Conservation (phyloP, 257 asterid species). For the Ajuga chamaepitys region DNA sequence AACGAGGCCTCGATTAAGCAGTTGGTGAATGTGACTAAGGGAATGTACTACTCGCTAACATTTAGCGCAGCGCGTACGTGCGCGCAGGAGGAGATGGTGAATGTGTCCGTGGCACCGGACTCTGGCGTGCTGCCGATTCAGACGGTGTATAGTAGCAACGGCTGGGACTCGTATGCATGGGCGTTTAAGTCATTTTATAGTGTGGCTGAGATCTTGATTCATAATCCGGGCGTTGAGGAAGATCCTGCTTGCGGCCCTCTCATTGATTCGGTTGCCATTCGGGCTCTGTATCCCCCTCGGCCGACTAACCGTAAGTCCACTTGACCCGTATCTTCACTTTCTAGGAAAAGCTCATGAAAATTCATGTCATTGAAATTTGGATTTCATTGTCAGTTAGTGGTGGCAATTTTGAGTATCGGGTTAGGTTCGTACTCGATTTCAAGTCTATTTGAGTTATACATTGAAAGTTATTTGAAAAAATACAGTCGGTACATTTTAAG, state of each 20-base stretch:
- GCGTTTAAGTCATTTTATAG: slow-evolving; percentile 45
- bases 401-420: no score
- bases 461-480: no score
- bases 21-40: slow-evolving; percentile 47
- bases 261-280: slow-evolving; percentile 72
- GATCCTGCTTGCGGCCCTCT: slow-evolving; percentile 98
- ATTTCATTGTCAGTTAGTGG: no score
- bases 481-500: no score
- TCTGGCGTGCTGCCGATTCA: slow-evolving; percentile 75
- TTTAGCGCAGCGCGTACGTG: slow-evolving; percentile 94
- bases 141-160: slow-evolving; percentile 78
- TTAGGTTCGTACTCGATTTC: no score
- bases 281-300: slow-evolving; percentile 69
- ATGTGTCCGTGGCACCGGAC: slow-evolving; percentile 76
- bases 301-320: slow-evolving; percentile 61
- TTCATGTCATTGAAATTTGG: no score
- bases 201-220: slow-evolving; percentile 52
- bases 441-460: no score
- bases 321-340: not conserved
- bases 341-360: no score
- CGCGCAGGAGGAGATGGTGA: slow-evolving; percentile 79
- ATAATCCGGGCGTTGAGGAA: slow-evolving; percentile 85
- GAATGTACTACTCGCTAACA: slow-evolving; percentile 75
- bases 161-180: slow-evolving; percentile 97
- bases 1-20: slow-evolving; percentile 92